Evolutionary conservation across 768 basidiomycete genomes (phyloP).

Genomic region (Mycena latifolia): DNA sequence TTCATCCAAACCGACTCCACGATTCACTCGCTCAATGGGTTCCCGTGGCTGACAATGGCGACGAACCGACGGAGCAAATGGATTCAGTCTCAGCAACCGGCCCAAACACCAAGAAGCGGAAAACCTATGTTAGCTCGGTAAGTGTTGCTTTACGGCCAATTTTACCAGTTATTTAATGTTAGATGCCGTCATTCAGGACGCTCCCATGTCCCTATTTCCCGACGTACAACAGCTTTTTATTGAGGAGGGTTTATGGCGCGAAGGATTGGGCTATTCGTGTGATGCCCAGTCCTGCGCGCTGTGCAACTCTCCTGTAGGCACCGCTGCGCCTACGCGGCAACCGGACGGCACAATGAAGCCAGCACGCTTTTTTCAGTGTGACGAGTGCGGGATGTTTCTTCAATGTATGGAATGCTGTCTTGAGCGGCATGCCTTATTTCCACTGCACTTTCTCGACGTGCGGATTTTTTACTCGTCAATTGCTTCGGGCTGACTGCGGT

Average conservation of each 20-base stretch:
- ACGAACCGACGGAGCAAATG: neutral
- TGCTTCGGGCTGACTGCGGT: no score
- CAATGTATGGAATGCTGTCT: slow-evolving; percentile 16
- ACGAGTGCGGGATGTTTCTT: slow-evolving; percentile 8
- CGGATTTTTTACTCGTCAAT: no score
- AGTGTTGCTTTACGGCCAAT: neutral
- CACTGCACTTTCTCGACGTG: slow-evolving; percentile 9
- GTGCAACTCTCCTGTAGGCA: neutral
- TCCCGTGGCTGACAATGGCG: neutral
- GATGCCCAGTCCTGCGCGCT: neutral
- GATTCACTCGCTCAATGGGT: slow-evolving; percentile 4
- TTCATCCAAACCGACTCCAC: neutral
- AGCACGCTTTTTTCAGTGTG: slow-evolving; percentile 10
- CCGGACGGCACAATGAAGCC: no score
- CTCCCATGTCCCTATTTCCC: slow-evolving; percentile 8
- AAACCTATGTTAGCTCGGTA: slow-evolving; percentile 8
- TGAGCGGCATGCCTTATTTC: neutral
- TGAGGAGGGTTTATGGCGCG: slow-evolving; percentile 2
- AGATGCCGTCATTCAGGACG: slow-evolving; percentile 1
- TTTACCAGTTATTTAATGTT: no score
- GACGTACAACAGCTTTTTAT: neutral
- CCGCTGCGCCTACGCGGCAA: neutral
- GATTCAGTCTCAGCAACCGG: neutral
- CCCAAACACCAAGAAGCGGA: neutral
- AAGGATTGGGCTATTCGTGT: slow-evolving; percentile 6